A percentile compares a stretch with the other conserved stretches of the same genome.
Evolutionary conservation across 176 grass and related monocot species (phyloP).

Genomic region (Ensete ventricosum): DNA sequence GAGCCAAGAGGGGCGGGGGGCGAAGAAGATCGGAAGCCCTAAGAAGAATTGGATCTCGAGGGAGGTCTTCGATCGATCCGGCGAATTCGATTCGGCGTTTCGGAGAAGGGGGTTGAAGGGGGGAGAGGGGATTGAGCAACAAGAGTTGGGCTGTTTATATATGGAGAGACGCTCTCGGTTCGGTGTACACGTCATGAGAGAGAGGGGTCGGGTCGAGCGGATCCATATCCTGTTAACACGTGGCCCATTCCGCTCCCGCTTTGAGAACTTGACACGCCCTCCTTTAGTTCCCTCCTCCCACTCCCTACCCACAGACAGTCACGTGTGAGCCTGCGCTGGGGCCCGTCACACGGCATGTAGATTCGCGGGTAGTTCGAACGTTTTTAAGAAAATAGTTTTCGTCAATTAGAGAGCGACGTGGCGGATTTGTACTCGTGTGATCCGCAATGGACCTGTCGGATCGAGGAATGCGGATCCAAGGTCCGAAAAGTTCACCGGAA

Average conservation of each 20-base stretch:
- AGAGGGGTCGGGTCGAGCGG: not conserved
- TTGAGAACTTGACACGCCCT: not conserved
- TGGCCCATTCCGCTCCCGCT: slow-evolving; percentile 1
- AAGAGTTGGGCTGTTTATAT: not conserved
- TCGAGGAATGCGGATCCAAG: no score
- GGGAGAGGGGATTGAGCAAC: not conserved
- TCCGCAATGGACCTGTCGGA: no score
- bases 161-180: not conserved
- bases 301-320: no score
- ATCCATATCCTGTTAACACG: not conserved
- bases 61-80: not conserved
- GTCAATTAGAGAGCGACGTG: no score
- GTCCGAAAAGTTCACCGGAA: no score
- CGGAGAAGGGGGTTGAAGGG: not conserved
- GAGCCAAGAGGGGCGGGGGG: not conserved
- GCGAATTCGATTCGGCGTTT: slow-evolving; percentile 3
- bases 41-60: slow-evolving; percentile 2
- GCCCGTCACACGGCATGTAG: no score
- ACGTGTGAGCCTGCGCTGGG: no score
- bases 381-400: no score
- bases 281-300: not conserved
- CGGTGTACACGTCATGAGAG: not conserved
- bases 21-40: not conserved
- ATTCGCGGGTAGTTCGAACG: no score
- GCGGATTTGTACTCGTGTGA: no score